phyloP scores from a whole-genome alignment of 352 stramenopile species.

The Globisporangium radiosum region DNA sequence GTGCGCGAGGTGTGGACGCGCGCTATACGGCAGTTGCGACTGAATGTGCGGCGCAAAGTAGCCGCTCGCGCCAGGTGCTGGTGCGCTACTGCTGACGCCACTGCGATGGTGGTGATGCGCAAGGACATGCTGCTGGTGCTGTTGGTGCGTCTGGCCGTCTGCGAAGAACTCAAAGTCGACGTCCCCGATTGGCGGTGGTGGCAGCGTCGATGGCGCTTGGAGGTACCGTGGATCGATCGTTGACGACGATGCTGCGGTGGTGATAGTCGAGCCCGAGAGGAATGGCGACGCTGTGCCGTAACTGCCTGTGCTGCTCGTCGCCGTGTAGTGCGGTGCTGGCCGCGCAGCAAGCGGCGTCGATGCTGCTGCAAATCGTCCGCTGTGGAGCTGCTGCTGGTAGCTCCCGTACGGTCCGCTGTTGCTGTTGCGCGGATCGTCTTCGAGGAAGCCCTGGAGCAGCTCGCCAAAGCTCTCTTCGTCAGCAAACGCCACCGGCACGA shows the following conservation, averaged over 20 bases:
- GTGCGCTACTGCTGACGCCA: background rate
- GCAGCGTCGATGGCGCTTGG: conserved; percentile 13
- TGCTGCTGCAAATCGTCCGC: background rate
- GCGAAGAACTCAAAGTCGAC: conserved; percentile 25
- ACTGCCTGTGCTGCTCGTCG: conserved; percentile 1
- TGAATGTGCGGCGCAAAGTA: conserved; percentile 5
- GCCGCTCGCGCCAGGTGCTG: background rate
- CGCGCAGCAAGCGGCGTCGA: background rate
- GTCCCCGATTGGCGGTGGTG: conserved; percentile 11
- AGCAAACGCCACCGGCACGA: conserved; percentile 38
- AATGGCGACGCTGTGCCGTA: conserved; percentile 4
- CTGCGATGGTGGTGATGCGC: background rate
- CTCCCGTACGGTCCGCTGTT: conserved; percentile 11
- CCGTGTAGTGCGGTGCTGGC: conserved; percentile 2
- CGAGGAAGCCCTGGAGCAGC: conserved; percentile 61
- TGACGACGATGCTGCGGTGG: conserved; percentile 16
- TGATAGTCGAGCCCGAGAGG: background rate
- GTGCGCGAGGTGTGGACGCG: conserved; percentile 14
- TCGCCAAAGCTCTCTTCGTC: conserved; percentile 69
- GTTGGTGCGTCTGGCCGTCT: conserved; percentile 5
- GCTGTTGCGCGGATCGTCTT: conserved; percentile 41
- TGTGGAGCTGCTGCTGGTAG: conserved; percentile 18
- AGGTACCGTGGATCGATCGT: conserved; percentile 17
- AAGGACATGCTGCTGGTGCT: background rate
- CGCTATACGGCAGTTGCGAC: conserved; percentile 5